Conservation (phyloP, 805 yeast genomes). For the Cyberlindnera meyerae region DNA sequence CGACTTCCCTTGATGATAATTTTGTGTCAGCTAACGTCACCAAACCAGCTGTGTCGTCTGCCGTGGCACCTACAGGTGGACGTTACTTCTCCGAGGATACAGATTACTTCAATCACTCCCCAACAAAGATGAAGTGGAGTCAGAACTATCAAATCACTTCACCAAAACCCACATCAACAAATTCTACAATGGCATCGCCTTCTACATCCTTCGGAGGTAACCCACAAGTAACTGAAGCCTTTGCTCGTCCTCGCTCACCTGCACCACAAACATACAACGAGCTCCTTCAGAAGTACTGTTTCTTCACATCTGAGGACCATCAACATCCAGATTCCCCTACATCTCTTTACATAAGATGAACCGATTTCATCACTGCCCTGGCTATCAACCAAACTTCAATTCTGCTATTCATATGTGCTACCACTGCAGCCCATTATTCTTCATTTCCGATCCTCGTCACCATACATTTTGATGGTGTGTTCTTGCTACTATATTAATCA, state of each 20-base stretch:
- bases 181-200: constrained; percentile 10
- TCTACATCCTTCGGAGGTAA: constrained; percentile 2
- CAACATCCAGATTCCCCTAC: constrained; percentile 7
- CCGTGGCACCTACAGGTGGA: too few relatives aligned
- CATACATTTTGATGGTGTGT: too few relatives aligned
- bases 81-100: constrained; percentile 27
- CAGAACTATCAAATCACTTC: constrained; percentile 10
- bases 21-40: constrained; percentile 15
- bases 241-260: too few relatives aligned
- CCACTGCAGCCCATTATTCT: too few relatives aligned
- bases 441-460: too few relatives aligned
- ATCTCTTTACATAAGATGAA: constrained; percentile 12
- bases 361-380: constrained; percentile 1
- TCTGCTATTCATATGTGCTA: too few relatives aligned
- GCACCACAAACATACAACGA: constrained; percentile 17
- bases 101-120: constrained; percentile 22
- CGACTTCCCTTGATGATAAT: constrained; percentile 13
- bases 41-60: too few relatives aligned
- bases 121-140: constrained; percentile 11
- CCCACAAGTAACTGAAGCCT: neutral
- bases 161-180: constrained; percentile 6
- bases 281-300: constrained; percentile 26
- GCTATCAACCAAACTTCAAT: too few relatives aligned
- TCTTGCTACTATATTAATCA: too few relatives aligned
- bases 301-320: constrained; percentile 21